Base-by-base conservation (phyloP, 1,284 basidiomycete species). In the Moesziomyces parantarcticus region DNA sequence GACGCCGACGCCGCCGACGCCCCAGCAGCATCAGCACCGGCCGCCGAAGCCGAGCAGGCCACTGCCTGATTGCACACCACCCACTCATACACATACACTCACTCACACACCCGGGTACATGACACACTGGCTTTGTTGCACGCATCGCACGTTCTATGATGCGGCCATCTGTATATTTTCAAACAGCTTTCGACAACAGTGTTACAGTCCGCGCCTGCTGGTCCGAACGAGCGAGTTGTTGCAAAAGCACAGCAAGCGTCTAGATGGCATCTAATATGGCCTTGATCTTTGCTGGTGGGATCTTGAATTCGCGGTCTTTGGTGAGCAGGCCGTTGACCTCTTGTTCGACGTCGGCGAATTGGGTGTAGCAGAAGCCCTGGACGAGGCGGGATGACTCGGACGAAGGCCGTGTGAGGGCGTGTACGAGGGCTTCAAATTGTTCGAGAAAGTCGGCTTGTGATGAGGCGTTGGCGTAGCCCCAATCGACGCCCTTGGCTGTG, bases 331-430 rank as follows among this genome's bases (percentile, higher is more conserved):
- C 76, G 43, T 76, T 76, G 16, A 65, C 59, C 36, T 77, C 69
- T 41, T 66, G 59, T 47, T 78, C 71, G 22, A 64, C 53, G 36
- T 76, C 71, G 7, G 71, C 57, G 13, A 70, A 60, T 34, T 78
- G 76, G 9, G 71, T 76, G 41, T 67, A 78, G 50, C 75, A 76
- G 36, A 70, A 78, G 5, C 76, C 74, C 32, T 76, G 70, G 16
- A 70, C 70, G 18, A 75, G 40, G 39, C 68, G 56, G 16, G 42
- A 44, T 3, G 41, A 40, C n/a, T 46, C 54, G 9, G 23, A 16
- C 25, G 26, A 40, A 3, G 39, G 29, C 13, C 46, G 52, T 22
- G 57, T 50, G 21, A 66, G 44, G 1, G 57, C 57, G 29, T 62
- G 63, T 11, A 70, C 48, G 0, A 65, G 54, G 0, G 67, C 65